These are phyloP conservation scores for Endoconidiophora laricicola DNA, from an alignment of 2,329 filamentous ascomycete genomes.

Conservation along the genomic window DNA sequence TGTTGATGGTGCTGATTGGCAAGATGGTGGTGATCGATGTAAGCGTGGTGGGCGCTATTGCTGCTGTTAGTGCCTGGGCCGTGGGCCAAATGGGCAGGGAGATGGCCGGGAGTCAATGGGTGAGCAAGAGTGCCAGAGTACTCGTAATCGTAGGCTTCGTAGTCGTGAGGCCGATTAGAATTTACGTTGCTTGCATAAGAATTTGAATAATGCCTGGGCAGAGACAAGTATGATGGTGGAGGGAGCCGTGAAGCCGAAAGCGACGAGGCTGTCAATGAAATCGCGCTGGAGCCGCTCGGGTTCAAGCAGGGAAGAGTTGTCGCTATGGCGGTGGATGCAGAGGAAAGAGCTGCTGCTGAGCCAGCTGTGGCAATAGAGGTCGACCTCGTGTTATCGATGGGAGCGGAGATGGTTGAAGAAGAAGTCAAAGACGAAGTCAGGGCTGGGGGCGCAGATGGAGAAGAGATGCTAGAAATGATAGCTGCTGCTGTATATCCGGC, in stretches of 20 bases:
- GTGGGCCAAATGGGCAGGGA: conserved; percentile 2
- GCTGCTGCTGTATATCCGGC: neutral
- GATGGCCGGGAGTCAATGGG: conserved; percentile 4
- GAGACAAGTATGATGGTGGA: conserved; percentile 6
- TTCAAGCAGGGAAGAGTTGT: conserved; percentile 11
- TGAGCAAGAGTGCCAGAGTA: conserved; percentile 1
- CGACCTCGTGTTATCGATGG: conserved; percentile 5
- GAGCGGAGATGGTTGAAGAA: conserved; percentile 2
- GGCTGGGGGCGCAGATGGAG: conserved; percentile 33
- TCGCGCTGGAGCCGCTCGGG: conserved; percentile 11
- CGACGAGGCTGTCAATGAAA: conserved; percentile 9
- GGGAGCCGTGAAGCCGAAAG: conserved; percentile 8
- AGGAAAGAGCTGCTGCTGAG: conserved; percentile 5
- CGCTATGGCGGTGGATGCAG: conserved; percentile 1
- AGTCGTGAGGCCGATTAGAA: conserved; percentile 5
- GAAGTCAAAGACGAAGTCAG: conserved; percentile 3
- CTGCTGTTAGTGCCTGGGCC: conserved; percentile 1
- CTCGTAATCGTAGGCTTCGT: conserved; percentile 12
- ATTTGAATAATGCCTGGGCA: conserved; percentile 1
- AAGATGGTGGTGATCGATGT: conserved; percentile 11
- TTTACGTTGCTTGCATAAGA: conserved; percentile 3
- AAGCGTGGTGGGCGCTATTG: conserved; percentile 7
- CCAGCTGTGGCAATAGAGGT: conserved; percentile 4
- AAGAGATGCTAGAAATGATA: conserved; percentile 18
- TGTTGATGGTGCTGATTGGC: conserved; percentile 32